These are phyloP conservation scores for Calonectria hawksworthii DNA, from an alignment of 2,329 filamentous ascomycete genomes.

Conservation along the genomic window DNA sequence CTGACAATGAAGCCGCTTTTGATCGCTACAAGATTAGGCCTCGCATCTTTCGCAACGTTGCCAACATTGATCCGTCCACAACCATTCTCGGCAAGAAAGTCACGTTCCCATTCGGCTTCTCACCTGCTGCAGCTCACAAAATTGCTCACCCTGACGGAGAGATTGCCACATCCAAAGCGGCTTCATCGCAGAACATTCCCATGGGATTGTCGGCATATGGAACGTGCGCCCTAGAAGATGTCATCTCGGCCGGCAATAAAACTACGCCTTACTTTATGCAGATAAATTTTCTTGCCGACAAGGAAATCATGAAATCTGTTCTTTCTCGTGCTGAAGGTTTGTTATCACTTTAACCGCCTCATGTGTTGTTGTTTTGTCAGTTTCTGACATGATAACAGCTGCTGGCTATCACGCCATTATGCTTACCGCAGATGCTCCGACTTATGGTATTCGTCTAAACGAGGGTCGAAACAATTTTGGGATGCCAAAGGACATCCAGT, in stretches of 20 bases:
- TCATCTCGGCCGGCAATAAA: slow-evolving; percentile 21
- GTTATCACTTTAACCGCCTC: slow-evolving; percentile 13
- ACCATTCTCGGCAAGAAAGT: slow-evolving; percentile 60
- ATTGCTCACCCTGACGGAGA: slow-evolving; percentile 14
- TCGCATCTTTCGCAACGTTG: slow-evolving; percentile 58
- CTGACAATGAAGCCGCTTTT: slow-evolving; percentile 66
- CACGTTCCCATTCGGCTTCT: slow-evolving; percentile 26
- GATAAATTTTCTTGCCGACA: slow-evolving; percentile 22
- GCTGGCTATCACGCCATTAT: background rate
- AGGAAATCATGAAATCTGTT: slow-evolving; percentile 27
- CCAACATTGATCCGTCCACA: slow-evolving; percentile 54
- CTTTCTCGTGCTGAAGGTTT: background rate
- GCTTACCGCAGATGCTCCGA: background rate
- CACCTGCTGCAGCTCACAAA: slow-evolving; percentile 18
- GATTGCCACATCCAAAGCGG: slow-evolving; percentile 3
- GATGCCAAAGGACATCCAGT: background rate
- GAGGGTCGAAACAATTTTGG: background rate
- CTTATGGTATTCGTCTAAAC: background rate
- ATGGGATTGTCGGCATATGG: slow-evolving; percentile 16
- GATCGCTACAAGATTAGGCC: slow-evolving; percentile 62
- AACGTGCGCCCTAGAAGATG: slow-evolving; percentile 12
- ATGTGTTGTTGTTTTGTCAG: background rate
- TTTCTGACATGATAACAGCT: background rate
- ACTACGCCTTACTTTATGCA: slow-evolving; percentile 20
- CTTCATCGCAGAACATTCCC: background rate